Evolutionary conservation across 1,284 basidiomycete species (phyloP), one percentile per base, ranked within the genome.

Genomic region (Cryptococcus sp.): DNA sequence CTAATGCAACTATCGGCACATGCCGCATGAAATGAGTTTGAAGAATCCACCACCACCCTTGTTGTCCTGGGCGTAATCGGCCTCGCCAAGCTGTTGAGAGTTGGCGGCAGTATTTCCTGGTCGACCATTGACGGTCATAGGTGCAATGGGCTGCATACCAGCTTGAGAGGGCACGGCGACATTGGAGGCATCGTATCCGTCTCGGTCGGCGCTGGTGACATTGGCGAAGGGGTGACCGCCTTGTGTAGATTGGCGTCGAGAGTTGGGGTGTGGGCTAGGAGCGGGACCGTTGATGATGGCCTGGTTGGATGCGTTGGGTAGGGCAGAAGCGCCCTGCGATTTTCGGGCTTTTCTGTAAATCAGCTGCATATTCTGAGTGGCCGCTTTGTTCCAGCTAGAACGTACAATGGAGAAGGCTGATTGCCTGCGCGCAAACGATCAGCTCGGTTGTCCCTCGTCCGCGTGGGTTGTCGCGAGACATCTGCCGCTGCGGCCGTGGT

Each of bases 261-360:
- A 72, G 45, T 61, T 62, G 46, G 70, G 67, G 7, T 72, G 58
- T 16, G 69, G 67, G 24, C 60, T 64, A 7, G 72, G 70, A 2
- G 72, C 72, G 10, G 67, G 65, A 21, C 73, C 73, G 18, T 71
- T 71, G 46, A 75, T 59, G 46, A 75, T 74, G 16, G 73, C 73
- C 59, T 75, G 73, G 60, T 75, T 75, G 52, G 64, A 67, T 9
- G 70, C 71, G 54, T 74, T 75, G 23, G 69, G 69, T 10, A 73
- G 60, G 11, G 59, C 67, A 28, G 70, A 70, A 11, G 55, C 53
- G 3, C 53, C 59, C 21, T 51, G 60, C 5, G 73, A 74, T 63
- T 73, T 74, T 47, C 69, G 62, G 18, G 56, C 53, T 55, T 69
- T 67, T 25, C 61, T 64, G 16, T n/a, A 19, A 25, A 13, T 11